Percentiles rank a stretch among this genome's conserved stretches.
Evolutionary conservation across 306 rosid genomes (phyloP).

Genomic region (Betula pendula): DNA sequence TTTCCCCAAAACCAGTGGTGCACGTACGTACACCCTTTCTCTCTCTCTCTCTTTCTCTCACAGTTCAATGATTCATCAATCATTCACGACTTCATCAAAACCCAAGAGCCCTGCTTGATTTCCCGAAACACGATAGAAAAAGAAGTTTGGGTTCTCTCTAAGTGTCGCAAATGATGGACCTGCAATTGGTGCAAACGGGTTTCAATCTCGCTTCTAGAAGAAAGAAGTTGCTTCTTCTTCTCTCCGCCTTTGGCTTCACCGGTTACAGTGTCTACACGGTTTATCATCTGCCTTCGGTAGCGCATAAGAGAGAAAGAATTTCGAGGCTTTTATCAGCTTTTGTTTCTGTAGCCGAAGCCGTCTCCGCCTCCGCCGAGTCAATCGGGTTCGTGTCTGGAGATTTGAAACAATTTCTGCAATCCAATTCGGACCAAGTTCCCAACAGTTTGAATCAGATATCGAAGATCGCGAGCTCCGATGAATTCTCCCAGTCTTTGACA

Average conservation of each 20-base stretch:
- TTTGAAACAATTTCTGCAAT: slow-evolving; percentile 64
- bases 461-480: slow-evolving; percentile 60
- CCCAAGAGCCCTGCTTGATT: not conserved
- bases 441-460: slow-evolving; percentile 69
- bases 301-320: slow-evolving; percentile 54
- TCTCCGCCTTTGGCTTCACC: slow-evolving; percentile 57
- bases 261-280: slow-evolving; percentile 52
- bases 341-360: slow-evolving; percentile 60
- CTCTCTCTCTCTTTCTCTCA: not conserved
- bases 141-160: slow-evolving; percentile 11
- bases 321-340: slow-evolving; percentile 50
- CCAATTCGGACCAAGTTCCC: slow-evolving; percentile 69
- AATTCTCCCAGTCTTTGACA: slow-evolving; percentile 54
- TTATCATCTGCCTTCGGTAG: slow-evolving; percentile 59
- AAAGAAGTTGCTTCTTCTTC: slow-evolving; percentile 52
- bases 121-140: not conserved
- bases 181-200: slow-evolving; percentile 41
- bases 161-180: slow-evolving; percentile 46
- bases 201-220: slow-evolving; percentile 46
- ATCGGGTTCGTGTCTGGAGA: slow-evolving; percentile 60
- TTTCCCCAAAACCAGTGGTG: not conserved
- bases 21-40: not conserved
- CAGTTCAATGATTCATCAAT: not conserved
- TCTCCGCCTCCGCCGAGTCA: slow-evolving; percentile 65
- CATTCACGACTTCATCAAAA: not conserved